A percentile compares a stretch with the other conserved stretches of the same genome.
phyloP scores from a whole-genome alignment of 2,329 filamentous ascomycete species.

The Calycina herbarum region DNA sequence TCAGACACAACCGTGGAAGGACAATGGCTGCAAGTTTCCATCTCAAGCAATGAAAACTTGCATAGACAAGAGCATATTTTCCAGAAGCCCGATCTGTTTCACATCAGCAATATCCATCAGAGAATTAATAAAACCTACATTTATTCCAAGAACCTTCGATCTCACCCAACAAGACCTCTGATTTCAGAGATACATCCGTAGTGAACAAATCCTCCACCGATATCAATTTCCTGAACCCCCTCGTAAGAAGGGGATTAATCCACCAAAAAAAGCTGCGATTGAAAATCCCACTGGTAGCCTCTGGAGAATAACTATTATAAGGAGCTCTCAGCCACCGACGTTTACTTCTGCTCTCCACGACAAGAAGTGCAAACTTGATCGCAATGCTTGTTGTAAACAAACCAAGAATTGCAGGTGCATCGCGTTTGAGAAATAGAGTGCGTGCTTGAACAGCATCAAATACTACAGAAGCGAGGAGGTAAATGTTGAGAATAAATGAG shows the following conservation, averaged over 20 bases:
- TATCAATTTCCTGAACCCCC: conserved; percentile 37
- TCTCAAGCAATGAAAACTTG: conserved; percentile 19
- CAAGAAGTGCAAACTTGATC: conserved; percentile 25
- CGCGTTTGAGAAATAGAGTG: conserved; percentile 31
- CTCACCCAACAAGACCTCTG: conserved; percentile 14
- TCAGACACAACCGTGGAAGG: conserved; percentile 28
- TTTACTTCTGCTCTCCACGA: conserved; percentile 30
- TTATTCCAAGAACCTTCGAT: conserved; percentile 23
- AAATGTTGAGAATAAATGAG: conserved; percentile 21
- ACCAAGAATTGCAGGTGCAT: conserved; percentile 18
- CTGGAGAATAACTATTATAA: conserved; percentile 27
- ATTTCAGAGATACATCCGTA: conserved; percentile 22
- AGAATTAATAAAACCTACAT: conserved; percentile 11
- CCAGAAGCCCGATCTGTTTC: conserved; percentile 14
- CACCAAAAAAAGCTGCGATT: conserved; percentile 40
- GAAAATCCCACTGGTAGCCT: conserved; percentile 39
- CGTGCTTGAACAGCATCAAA: conserved; percentile 26
- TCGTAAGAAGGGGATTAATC: conserved; percentile 39
- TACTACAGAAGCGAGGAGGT: conserved; percentile 20
- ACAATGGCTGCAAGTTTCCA: conserved; percentile 22
- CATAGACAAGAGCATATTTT: conserved; percentile 21
- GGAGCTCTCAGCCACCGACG: conserved; percentile 17
- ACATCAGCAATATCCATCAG: neutral
- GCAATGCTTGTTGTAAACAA: conserved; percentile 24
- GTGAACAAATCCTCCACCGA: conserved; percentile 35